Evolutionary conservation across 495 filamentous ascomycete species (phyloP).

Genomic region (Apiosordaria backusii): DNA sequence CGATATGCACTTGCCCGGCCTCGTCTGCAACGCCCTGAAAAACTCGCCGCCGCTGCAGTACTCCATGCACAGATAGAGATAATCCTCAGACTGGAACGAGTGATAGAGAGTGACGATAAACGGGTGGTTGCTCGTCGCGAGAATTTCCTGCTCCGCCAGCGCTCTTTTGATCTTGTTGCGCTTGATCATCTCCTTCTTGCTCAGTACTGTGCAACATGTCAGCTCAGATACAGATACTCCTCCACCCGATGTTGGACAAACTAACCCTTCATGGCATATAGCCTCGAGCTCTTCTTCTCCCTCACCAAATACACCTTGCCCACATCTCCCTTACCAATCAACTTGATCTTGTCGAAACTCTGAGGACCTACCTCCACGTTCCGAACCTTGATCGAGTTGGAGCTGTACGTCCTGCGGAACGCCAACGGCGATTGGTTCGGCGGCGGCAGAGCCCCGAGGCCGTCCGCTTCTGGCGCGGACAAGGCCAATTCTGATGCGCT

Average conservation of each 20-base stretch:
- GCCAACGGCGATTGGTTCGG: conserved; percentile 53
- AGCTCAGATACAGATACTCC: conserved; percentile 24
- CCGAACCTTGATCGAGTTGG: conserved; percentile 96
- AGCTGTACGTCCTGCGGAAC: conserved; percentile 95
- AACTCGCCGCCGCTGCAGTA: conserved; percentile 99
- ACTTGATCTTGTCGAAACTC: conserved; percentile 98
- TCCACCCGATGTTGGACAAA: not conserved
- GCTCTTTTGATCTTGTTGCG: conserved; percentile 99
- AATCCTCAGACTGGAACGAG: conserved; percentile 98
- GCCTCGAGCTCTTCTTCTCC: conserved; percentile 90
- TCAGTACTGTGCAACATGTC: conserved; percentile 65
- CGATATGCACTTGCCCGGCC: conserved; percentile 92
- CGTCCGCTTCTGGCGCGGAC: conserved; percentile 26
- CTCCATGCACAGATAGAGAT: conserved; percentile 98
- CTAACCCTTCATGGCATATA: conserved; percentile 98
- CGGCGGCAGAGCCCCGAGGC: conserved; percentile 41
- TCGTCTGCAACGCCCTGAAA: conserved; percentile 92
- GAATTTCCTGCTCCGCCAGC: conserved; percentile 93
- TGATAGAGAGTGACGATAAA: conserved; percentile 99
- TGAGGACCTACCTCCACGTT: conserved; percentile 93
- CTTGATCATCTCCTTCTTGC: conserved; percentile 99
- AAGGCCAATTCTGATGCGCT: conserved; percentile 22
- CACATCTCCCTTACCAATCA: conserved; percentile 98
- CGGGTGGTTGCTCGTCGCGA: conserved; percentile 96
- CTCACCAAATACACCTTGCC: conserved; percentile 97